Percentiles rank a stretch among this genome's conserved stretches.
phyloP scores from a whole-genome alignment of 768 basidiomycete genomes.

The Boletus edulis region DNA sequence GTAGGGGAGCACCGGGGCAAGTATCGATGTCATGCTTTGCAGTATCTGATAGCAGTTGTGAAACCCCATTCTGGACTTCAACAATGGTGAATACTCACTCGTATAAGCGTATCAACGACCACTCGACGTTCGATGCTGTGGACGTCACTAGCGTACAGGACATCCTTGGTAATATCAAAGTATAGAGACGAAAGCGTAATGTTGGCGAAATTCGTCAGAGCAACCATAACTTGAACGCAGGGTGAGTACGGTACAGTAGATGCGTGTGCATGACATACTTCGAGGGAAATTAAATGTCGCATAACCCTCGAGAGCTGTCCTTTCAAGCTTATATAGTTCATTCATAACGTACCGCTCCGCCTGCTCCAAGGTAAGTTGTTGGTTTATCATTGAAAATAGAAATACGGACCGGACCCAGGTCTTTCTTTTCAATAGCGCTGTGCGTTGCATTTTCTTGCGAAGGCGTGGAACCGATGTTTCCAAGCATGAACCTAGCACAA shows the following conservation, averaged over 20 bases:
- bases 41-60: slow-evolving; percentile 47
- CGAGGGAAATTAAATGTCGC: slow-evolving; percentile 73
- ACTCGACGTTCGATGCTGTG: slow-evolving; percentile 55
- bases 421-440: slow-evolving; percentile 25
- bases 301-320: slow-evolving; percentile 66
- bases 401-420: slow-evolving; percentile 63
- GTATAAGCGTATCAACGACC: slow-evolving; percentile 67
- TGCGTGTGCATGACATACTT: slow-evolving; percentile 45
- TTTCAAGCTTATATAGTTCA: slow-evolving; percentile 73
- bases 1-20: slow-evolving; percentile 88
- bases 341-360: slow-evolving; percentile 85
- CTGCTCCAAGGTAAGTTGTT: slow-evolving; percentile 39
- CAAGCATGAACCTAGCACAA: slow-evolving; percentile 82
- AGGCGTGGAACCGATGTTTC: slow-evolving; percentile 53
- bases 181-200: slow-evolving; percentile 86
- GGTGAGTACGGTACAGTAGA: neutral
- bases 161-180: slow-evolving; percentile 90
- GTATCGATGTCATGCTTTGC: slow-evolving; percentile 59
- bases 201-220: slow-evolving; percentile 76
- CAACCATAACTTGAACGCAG: slow-evolving; percentile 55
- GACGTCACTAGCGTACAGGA: slow-evolving; percentile 69
- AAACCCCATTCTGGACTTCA: neutral
- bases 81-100: slow-evolving; percentile 41
- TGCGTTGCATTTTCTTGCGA: neutral
- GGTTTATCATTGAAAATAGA: neutral